phyloP scores from a whole-genome alignment of 2,329 filamentous ascomycete genomes.

The Penicillium sp. region DNA sequence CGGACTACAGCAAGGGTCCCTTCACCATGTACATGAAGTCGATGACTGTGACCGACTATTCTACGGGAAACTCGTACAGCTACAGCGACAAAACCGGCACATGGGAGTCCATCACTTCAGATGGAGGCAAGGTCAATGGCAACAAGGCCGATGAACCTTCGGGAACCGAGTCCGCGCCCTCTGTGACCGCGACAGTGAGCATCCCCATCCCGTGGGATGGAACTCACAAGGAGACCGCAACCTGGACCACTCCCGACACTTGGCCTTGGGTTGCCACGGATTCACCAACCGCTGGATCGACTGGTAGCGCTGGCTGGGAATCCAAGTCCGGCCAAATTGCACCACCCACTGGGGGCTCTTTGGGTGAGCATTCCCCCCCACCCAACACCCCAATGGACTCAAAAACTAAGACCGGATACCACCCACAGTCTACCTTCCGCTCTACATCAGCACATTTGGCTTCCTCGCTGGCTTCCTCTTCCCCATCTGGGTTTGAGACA shows the following conservation, averaged over 20 bases:
- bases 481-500: conserved; percentile 47
- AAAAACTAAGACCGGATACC: conserved; percentile 26
- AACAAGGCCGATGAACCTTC: conserved; percentile 48
- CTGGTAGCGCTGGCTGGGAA: conserved; percentile 72
- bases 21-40: conserved; percentile 83
- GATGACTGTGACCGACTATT: conserved; percentile 83
- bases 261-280: conserved; percentile 68
- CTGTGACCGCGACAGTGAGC: conserved; percentile 61
- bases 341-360: conserved; percentile 66
- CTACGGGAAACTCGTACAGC: conserved; percentile 79
- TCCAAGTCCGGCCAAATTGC: conserved; percentile 76
- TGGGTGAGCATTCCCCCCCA: conserved; percentile 57
- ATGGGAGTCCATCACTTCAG: conserved; percentile 78
- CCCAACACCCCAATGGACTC: conserved; percentile 16
- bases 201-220: conserved; percentile 67
- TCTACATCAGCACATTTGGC: conserved; percentile 54
- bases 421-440: conserved; percentile 51
- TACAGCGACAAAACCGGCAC: conserved; percentile 77
- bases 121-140: conserved; percentile 75
- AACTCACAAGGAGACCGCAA: conserved; percentile 44
- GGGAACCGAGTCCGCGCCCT: conserved; percentile 55
- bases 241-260: conserved; percentile 58
- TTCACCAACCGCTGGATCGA: conserved; percentile 46
- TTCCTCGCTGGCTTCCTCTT: conserved; percentile 47
- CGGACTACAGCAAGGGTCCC: conserved; percentile 79